Evolutionary conservation across 257 asterid genomes (phyloP).

Genomic region (Lycium ferocissimum): DNA sequence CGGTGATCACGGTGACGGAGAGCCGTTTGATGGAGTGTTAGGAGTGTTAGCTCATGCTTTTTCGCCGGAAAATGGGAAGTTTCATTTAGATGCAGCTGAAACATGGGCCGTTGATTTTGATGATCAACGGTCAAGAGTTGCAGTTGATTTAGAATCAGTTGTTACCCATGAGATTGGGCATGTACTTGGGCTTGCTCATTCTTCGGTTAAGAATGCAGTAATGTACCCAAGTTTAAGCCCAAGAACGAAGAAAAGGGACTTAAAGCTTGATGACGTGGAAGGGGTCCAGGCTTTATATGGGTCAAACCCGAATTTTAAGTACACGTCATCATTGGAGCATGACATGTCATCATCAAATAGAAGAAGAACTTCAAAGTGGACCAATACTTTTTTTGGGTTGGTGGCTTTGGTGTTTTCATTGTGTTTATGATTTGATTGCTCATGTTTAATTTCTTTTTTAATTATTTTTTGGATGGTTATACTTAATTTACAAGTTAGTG

Average conservation of each 20-base stretch:
- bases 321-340: constrained; percentile 56
- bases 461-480: not conserved
- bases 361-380: constrained; percentile 46
- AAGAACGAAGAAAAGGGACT: constrained; percentile 73
- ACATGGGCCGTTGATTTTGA: constrained; percentile 81
- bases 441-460: no score
- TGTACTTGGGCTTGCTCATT: constrained; percentile 84
- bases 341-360: constrained; percentile 56
- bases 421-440: constrained; percentile 39
- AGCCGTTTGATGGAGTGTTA: constrained; percentile 77
- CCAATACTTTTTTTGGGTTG: constrained; percentile 29
- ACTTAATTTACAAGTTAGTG: not conserved
- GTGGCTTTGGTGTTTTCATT: constrained; percentile 37
- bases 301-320: constrained; percentile 71
- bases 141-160: constrained; percentile 93
- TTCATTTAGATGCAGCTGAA: constrained; percentile 84
- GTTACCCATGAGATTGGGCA: constrained; percentile 97
- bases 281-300: constrained; percentile 84
- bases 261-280: constrained; percentile 79
- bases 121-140: constrained; percentile 58
- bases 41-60: constrained; percentile 92
- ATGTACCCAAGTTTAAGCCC: constrained; percentile 91
- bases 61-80: constrained; percentile 88
- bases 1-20: constrained; percentile 92
- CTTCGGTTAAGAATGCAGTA: constrained; percentile 77